Evolutionary conservation across 345 rosid genomes (phyloP).

Genomic region (Geranium brycei): DNA sequence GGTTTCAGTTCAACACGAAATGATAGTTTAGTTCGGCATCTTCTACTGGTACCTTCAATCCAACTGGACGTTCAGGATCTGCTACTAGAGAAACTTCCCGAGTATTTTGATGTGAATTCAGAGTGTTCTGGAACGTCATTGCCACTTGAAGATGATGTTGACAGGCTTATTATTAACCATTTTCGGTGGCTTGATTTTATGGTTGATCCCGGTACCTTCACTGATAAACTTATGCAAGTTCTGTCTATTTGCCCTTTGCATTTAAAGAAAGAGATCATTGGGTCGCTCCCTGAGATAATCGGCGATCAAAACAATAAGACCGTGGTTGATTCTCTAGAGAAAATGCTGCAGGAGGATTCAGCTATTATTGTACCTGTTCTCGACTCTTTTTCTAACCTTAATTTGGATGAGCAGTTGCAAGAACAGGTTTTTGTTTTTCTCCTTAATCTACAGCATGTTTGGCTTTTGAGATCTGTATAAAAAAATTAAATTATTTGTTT

Average conservation of each 20-base stretch:
- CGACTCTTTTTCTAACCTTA: constrained; percentile 62
- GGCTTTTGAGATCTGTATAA: background rate
- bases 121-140: constrained; percentile 17
- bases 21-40: constrained; percentile 46
- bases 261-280: constrained; percentile 69
- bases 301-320: constrained; percentile 41
- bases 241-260: constrained; percentile 49
- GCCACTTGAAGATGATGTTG: constrained; percentile 52
- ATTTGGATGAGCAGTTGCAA: constrained; percentile 52
- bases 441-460: background rate
- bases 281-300: constrained; percentile 76
- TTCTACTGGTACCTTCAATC: constrained; percentile 48
- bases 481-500: too few relatives aligned
- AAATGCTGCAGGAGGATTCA: constrained; percentile 72
- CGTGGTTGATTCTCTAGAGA: constrained; percentile 55
- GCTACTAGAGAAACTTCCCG: constrained; percentile 74
- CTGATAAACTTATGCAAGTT: constrained; percentile 59
- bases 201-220: constrained; percentile 36
- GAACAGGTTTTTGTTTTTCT: constrained; percentile 41
- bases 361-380: constrained; percentile 54
- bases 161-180: constrained; percentile 56
- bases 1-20: constrained; percentile 17
- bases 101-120: constrained; percentile 32
- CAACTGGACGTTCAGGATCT: constrained; percentile 51
- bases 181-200: constrained; percentile 76